Conservation (phyloP, 495 filamentous ascomycete genomes). For the Neurospora sublineolata region DNA sequence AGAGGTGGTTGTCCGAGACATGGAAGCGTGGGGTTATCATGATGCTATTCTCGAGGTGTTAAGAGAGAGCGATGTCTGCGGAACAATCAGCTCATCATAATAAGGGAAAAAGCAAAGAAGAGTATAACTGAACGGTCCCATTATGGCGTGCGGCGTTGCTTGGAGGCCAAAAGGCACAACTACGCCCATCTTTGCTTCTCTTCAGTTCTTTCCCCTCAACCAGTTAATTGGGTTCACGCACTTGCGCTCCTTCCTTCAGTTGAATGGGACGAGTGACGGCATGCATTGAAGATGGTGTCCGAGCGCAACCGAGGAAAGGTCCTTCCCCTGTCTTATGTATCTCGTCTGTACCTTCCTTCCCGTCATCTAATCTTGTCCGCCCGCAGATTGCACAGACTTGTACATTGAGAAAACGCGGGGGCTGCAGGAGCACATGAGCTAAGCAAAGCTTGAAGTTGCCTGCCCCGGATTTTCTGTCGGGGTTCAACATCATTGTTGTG, state of each 20-base stretch:
- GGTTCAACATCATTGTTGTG: background rate
- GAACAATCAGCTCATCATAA: background rate
- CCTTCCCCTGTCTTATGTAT: background rate
- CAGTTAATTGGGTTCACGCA: background rate
- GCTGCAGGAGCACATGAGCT: background rate
- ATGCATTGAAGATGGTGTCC: background rate
- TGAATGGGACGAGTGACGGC: background rate
- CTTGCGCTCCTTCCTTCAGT: background rate
- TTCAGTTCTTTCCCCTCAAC: background rate
- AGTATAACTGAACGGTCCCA: background rate
- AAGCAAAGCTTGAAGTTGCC: background rate
- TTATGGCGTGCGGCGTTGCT: background rate
- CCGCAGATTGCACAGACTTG: background rate
- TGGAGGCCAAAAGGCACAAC: background rate
- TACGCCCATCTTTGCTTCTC: background rate
- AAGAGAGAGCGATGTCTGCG: background rate
- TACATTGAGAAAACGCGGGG: background rate
- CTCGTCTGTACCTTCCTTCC: background rate
- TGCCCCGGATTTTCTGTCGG: background rate
- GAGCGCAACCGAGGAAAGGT: background rate
- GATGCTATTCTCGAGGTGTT: background rate
- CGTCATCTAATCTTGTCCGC: background rate
- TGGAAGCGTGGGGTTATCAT: background rate
- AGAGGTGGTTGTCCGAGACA: background rate
- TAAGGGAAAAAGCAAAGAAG: background rate